Evolutionary conservation across 345 rosid species (phyloP).

Genomic region (Sisymbrium irio): DNA sequence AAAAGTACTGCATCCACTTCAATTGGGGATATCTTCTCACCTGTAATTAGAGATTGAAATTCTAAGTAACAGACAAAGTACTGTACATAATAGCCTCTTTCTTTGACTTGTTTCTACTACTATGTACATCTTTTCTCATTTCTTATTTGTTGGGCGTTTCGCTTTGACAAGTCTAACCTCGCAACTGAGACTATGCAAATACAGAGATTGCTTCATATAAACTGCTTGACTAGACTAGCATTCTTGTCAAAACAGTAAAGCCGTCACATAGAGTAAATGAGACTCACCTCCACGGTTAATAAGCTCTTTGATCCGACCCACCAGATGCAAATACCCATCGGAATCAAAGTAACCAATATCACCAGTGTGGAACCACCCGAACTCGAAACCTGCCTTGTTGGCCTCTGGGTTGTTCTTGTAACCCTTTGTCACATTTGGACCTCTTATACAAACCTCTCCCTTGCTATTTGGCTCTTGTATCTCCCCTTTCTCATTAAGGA

Average conservation of each 20-base stretch:
- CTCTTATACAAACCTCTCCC: constrained; percentile 89
- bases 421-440: constrained; percentile 85
- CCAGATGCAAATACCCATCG: constrained; percentile 83
- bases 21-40: constrained; percentile 94
- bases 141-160: not conserved
- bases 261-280: constrained; percentile 9
- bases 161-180: constrained; percentile 3
- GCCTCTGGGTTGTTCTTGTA: constrained; percentile 92
- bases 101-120: constrained; percentile 10
- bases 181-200: not conserved
- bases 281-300: constrained; percentile 91
- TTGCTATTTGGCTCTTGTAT: constrained; percentile 39
- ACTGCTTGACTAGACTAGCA: not conserved
- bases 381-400: constrained; percentile 68
- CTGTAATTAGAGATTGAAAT: constrained; percentile 33
- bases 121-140: not conserved
- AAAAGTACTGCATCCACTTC: constrained; percentile 88
- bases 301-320: constrained; percentile 96
- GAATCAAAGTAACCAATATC: constrained; percentile 74
- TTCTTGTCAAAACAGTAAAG: constrained; percentile 5
- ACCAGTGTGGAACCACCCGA: constrained; percentile 96
- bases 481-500: constrained; percentile 66
- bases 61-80: not conserved
- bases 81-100: constrained; percentile 14
- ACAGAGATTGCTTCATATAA: not conserved